A percentile compares a stretch with the other conserved stretches of the same genome.
These are phyloP conservation scores for Backusella tarrabulga DNA, from an alignment of 192 early-diverging fungal genomes.

Conservation along the genomic window DNA sequence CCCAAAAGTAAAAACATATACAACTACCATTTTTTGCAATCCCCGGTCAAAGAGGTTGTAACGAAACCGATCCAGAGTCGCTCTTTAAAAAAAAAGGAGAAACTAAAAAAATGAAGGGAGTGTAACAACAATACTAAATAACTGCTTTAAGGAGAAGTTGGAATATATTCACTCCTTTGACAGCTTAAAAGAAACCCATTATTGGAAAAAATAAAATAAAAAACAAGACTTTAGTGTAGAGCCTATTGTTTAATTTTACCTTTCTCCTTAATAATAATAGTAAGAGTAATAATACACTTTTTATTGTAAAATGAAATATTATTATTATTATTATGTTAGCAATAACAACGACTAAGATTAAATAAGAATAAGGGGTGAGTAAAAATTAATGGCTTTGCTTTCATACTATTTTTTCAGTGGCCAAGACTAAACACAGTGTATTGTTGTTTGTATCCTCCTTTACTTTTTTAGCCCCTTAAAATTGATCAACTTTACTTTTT, in stretches of 20 bases:
- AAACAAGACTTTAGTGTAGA: background rate
- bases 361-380: constrained; percentile 5
- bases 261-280: background rate
- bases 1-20: background rate
- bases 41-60: background rate
- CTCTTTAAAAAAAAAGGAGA: background rate
- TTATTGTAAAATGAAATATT: background rate
- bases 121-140: constrained; percentile 2
- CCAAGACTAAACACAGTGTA: background rate
- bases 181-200: constrained; percentile 2
- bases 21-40: background rate
- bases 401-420: background rate
- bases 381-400: background rate
- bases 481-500: constrained; percentile 6
- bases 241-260: background rate
- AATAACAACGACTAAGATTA: background rate
- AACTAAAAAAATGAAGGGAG: background rate
- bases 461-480: background rate
- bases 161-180: background rate
- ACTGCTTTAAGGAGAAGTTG: background rate
- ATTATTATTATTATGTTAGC: background rate
- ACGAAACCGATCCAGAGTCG: background rate
- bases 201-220: background rate
- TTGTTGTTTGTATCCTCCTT: constrained; percentile 9
- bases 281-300: background rate